phyloP scores from a whole-genome alignment of 805 yeast species.

The Ogataea angusta region DNA sequence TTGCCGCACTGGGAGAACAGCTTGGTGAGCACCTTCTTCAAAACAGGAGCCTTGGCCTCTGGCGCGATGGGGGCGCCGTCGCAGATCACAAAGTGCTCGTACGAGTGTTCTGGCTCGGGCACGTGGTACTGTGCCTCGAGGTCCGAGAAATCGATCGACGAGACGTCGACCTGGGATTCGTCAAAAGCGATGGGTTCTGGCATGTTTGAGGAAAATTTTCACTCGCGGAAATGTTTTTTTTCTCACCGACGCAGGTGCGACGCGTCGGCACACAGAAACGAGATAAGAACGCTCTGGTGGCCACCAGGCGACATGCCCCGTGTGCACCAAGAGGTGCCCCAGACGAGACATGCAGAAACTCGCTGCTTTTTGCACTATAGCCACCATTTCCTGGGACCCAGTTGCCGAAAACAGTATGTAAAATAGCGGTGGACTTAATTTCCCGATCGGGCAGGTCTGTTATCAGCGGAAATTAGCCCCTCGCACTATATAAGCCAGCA shows the following conservation, averaged over 20 bases:
- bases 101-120: constrained; percentile 50
- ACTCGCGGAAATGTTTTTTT: not conserved
- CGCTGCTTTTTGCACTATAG: not conserved
- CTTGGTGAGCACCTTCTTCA: constrained; percentile 82
- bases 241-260: not conserved
- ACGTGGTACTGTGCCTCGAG: constrained; percentile 73
- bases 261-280: not conserved
- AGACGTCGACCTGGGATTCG: constrained; percentile 43
- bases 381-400: constrained; percentile 1
- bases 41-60: constrained; percentile 76
- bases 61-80: constrained; percentile 98
- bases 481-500: constrained; percentile 2
- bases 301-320: not conserved
- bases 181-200: constrained; percentile 27
- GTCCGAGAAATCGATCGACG: constrained; percentile 76
- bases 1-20: constrained; percentile 76
- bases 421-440: constrained; percentile 11
- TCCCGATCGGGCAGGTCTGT: constrained; percentile 14
- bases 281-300: no score
- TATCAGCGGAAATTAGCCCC: constrained; percentile 4
- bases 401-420: constrained; percentile 13
- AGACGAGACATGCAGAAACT: no score
- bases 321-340: no score
- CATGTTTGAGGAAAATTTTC: constrained; percentile 15
- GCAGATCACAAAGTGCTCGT: constrained; percentile 77